phyloP scores from a whole-genome alignment of 73 alveolate genomes.

The Symbiodinium natans region DNA sequence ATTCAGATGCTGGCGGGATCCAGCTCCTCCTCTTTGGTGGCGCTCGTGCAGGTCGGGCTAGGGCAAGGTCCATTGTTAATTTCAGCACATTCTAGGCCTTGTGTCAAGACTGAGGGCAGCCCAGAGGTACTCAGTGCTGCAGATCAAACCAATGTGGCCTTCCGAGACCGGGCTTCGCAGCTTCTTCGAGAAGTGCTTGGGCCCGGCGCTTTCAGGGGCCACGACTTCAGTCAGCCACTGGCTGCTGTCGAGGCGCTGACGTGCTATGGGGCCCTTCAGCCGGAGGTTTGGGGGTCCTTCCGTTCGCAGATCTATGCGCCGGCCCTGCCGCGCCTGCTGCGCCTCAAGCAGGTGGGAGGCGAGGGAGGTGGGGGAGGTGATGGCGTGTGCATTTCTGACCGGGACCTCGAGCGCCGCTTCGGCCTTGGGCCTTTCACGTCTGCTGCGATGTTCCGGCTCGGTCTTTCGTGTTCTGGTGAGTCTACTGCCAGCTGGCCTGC shows the following conservation, averaged over 20 bases:
- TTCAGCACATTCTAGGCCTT: too few species aligned
- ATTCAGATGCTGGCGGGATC: background rate
- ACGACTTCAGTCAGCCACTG: conserved; percentile 52
- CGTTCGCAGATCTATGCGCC: background rate
- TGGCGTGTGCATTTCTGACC: background rate
- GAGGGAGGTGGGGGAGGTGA: background rate
- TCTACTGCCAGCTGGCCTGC: background rate
- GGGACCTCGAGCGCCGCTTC: conserved; percentile 6
- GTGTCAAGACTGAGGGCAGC: too few species aligned
- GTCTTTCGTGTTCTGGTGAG: too few species aligned
- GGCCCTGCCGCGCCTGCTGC: background rate
- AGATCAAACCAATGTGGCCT: background rate
- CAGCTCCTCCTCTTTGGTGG: background rate
- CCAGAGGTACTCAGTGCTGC: conserved; percentile 1
- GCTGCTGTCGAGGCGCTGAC: conserved; percentile 31
- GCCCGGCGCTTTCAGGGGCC: background rate
- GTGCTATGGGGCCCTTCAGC: background rate
- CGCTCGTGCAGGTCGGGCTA: background rate
- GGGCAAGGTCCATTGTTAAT: too few species aligned
- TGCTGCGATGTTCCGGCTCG: background rate
- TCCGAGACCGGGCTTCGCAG: background rate
- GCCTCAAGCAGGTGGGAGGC: background rate
- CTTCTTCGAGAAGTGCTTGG: conserved; percentile 17
- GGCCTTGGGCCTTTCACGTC: conserved; percentile 8
- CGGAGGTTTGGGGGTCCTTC: background rate